Conservation (phyloP, 306 rosid genomes). For the cucumber (Cucumis sativus) region DNA sequence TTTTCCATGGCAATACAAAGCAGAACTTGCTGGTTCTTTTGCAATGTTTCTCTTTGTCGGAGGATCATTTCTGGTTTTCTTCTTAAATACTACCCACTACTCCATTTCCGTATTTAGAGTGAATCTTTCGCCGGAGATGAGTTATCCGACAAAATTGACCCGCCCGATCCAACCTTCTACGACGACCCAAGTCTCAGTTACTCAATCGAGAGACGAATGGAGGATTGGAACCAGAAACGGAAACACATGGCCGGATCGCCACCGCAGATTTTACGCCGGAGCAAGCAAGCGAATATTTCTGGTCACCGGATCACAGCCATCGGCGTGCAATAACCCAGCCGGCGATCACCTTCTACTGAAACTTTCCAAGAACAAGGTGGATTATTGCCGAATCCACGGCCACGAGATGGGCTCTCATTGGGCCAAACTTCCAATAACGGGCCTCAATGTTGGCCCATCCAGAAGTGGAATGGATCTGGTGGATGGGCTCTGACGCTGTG, state of each 20-base stretch:
- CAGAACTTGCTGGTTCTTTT: not conserved
- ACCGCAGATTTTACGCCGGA: slow-evolving; percentile 41
- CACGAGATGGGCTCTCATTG: slow-evolving; percentile 52
- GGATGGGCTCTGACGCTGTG: slow-evolving; percentile 92
- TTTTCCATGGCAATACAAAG: not conserved
- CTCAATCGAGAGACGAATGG: slow-evolving; percentile 35
- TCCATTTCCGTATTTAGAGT: not conserved
- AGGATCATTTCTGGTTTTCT: not conserved
- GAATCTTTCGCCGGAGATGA: not conserved
- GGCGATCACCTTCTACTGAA: slow-evolving; percentile 62
- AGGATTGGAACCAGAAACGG: slow-evolving; percentile 64
- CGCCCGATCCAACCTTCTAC: slow-evolving; percentile 41
- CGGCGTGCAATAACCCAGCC: slow-evolving; percentile 48
- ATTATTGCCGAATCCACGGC: slow-evolving; percentile 67
- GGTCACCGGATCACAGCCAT: slow-evolving; percentile 75
- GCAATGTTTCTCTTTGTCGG: not conserved
- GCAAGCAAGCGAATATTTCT: slow-evolving; percentile 17
- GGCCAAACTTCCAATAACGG: slow-evolving; percentile 71
- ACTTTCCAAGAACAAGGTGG: slow-evolving; percentile 76
- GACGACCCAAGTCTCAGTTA: slow-evolving; percentile 52
- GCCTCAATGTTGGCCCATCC: slow-evolving; percentile 92
- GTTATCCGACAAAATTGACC: slow-evolving; percentile 16
- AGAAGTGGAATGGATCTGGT: slow-evolving; percentile 93
- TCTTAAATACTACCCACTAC: not conserved
- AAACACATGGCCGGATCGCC: slow-evolving; percentile 40